A percentile compares a stretch with the other conserved stretches of the same genome.
Conservation (phyloP, 2,329 filamentous ascomycete genomes). For the Diaporthe humulicola region DNA sequence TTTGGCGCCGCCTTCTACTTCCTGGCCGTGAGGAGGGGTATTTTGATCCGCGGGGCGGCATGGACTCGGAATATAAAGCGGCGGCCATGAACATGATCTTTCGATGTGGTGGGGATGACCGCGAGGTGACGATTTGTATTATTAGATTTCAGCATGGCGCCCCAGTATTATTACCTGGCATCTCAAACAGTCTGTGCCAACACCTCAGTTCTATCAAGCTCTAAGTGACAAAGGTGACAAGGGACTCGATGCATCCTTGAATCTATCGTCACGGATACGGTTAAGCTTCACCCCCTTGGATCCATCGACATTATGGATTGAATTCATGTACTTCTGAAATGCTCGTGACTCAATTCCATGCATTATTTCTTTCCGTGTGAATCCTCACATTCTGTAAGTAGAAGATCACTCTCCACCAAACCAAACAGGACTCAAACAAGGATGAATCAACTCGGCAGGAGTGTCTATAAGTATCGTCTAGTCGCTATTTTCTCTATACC, state of each 20-base stretch:
- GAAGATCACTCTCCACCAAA: neutral
- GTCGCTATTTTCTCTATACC: neutral
- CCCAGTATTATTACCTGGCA: neutral
- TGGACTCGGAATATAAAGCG: neutral
- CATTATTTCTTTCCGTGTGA: neutral
- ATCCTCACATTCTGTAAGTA: neutral
- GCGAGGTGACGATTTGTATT: neutral
- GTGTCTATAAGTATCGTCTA: constrained; percentile 11
- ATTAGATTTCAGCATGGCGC: neutral
- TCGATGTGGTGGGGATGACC: no score
- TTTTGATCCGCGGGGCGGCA: neutral
- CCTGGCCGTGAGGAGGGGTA: constrained; percentile 36
- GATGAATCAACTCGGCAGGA: neutral
- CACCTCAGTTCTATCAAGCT: neutral
- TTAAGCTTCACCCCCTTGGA: neutral
- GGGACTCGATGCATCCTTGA: neutral
- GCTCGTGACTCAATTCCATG: no score
- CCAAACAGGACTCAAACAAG: neutral
- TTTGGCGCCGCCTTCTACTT: constrained; percentile 43
- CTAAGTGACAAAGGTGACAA: neutral
- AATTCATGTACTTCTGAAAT: neutral
- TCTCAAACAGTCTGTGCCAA: no score
- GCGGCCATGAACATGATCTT: neutral
- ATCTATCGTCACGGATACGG: neutral
- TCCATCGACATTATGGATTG: neutral